Base-by-base conservation (phyloP, 106 monocot species). In the Phalaenopsis equestris region DNA sequence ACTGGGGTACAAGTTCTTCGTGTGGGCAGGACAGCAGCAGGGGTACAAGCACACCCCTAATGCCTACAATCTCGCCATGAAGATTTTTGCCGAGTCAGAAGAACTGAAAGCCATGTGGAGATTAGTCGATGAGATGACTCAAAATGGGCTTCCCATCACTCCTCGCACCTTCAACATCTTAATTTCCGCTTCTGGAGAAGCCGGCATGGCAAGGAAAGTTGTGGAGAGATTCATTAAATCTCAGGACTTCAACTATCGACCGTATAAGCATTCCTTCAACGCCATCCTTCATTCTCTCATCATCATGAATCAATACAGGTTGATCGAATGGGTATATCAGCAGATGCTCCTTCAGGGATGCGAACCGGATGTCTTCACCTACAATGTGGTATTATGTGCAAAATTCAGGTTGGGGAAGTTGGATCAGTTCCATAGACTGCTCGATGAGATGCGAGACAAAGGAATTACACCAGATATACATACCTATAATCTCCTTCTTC, bases 241-340 rank as follows among this genome's bases (percentile, higher is more conserved):
- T 5, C 89, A 92, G 70, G 80, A 76, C 41, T 94, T 98, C 84
- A 92, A 83, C 68, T 94, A 89, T 73, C 81, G 98, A 5, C 98
- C 98, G 0, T 98, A 89, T 56, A 98, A 88, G 83, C 78, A 87
- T 55, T 92, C 92, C 6, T 94, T 87, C 68, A 94, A 98, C 67
- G 98, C 94, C 3, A 94, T 98, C 39, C 82, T 98, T 23, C 84
- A 92, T 75, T 91, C 92, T 3, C 85, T 98, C 15, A 82, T 92
- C 18, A 79, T 78, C 0, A 19, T 91, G 12, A 78, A 88, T 42
- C 94, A 98, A 78, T 94, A 89, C 65, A 76, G 86, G 73, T 65
- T 98, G 81, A 83, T 94, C 19, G 98, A 98, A 80, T 98, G 98
- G 94, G 98, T 98, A 39, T 86, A 92, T 67, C 82, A 90, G 74